Base-by-base conservation (phyloP, 768 basidiomycete species). In the Sarcomyxa edulis region DNA sequence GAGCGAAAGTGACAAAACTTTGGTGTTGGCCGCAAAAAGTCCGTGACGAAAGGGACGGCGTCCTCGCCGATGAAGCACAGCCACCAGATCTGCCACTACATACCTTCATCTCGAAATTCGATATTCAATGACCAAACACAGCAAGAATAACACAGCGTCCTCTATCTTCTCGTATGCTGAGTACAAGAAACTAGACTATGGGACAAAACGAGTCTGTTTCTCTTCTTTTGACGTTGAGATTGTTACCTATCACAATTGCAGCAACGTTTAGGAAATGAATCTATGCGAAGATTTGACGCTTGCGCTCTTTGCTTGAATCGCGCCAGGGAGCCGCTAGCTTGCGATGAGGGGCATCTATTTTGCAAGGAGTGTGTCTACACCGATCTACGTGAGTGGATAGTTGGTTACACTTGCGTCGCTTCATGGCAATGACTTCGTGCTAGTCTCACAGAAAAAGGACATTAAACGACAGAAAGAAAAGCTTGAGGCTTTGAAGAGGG, bases 341-440 rank as follows among this genome's bases (percentile, higher is more conserved):
- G 96, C 52, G 59, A 67, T 20, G 75, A 87, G 35, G 96, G 96
- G 0, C 96, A 98, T 60, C 49, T 98, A 16, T 98, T 92, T 58
- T 99, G 96, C 72, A 90, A 86, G 55, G 95, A 97, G 63, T 98
- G 96, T 51, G 84, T 84, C 18, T 79, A 93, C 43, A 78, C 84
- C 2, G 89, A 94, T 53, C 76, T 95, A 20, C 58, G 86, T 88
- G 64, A 56, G 83, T 19, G 14, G 9, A 37, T 37, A 15, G 8
- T 16, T 32, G 21, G 6, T 39, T 20, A 9, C 7, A 2, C 24
- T 28, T 6, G 8, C 27, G 12, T n/a, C 10, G 7, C 11, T 19
- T 14, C 24, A 35, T 20, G 14, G 26, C 32, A 31, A 32, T 51
- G 34, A 55, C 35, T 28, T 22, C 33, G 32, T 44, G 27, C 21